A percentile compares a stretch with the other conserved stretches of the same genome.
Conservation (phyloP, 495 filamentous ascomycete species). For the Parathielavia appendiculata region DNA sequence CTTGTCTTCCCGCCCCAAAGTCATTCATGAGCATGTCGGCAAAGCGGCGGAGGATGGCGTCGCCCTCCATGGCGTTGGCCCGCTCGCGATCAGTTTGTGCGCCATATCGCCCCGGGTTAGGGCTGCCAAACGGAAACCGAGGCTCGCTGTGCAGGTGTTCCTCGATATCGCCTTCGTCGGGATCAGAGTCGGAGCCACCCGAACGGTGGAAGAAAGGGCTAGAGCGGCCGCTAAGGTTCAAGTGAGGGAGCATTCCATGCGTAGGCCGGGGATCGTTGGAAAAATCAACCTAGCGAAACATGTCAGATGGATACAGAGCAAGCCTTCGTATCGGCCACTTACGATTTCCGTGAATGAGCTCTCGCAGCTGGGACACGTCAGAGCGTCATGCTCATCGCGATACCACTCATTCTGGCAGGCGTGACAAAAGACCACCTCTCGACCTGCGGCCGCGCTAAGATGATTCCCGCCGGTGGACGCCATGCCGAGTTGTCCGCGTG, state of each 20-base stretch:
- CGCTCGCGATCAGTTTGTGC: not conserved
- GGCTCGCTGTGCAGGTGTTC: conserved; percentile 35
- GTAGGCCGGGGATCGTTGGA: conserved; percentile 40
- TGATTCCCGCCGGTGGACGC: conserved; percentile 25
- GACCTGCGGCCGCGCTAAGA: conserved; percentile 40
- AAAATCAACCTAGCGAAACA: conserved; percentile 31
- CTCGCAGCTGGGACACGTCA: conserved; percentile 71
- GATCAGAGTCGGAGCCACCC: conserved; percentile 41
- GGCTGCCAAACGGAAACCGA: not conserved
- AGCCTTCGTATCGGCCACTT: conserved; percentile 26
- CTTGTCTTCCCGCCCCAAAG: conserved; percentile 17
- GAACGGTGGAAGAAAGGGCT: conserved; percentile 35
- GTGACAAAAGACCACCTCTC: conserved; percentile 80
- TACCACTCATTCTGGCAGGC: conserved; percentile 75
- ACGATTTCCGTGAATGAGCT: conserved; percentile 85
- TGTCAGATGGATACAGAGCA: conserved; percentile 22
- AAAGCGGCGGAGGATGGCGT: conserved; percentile 41
- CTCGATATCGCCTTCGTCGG: conserved; percentile 45
- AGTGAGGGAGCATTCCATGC: conserved; percentile 25
- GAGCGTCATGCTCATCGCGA: conserved; percentile 52
- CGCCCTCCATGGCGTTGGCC: conserved; percentile 21
- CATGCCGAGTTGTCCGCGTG: conserved; percentile 37
- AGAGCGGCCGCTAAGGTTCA: conserved; percentile 23
- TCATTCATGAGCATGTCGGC: conserved; percentile 37
- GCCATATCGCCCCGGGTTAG: not conserved